Conservation (phyloP, 2,329 filamentous ascomycete genomes). For the Xylaria sp. region DNA sequence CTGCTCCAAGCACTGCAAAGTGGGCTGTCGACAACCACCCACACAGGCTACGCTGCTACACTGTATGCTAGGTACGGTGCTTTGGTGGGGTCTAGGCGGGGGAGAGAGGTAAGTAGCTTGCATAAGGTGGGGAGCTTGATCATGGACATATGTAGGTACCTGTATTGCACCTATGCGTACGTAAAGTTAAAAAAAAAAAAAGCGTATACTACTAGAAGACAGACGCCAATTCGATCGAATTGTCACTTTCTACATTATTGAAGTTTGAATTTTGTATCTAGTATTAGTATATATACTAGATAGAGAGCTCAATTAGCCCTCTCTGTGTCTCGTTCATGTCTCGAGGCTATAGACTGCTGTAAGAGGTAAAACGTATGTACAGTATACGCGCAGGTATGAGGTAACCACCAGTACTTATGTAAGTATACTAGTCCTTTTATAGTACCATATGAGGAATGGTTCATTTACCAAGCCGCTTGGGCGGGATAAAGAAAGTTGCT, state of each 20-base stretch:
- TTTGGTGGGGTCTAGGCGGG: constrained; percentile 30
- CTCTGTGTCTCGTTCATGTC: not conserved
- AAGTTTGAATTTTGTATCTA: not conserved
- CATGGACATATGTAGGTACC: constrained; percentile 10
- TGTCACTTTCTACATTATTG: too few species aligned
- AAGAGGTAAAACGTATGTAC: too few species aligned
- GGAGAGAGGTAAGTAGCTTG: constrained; percentile 31
- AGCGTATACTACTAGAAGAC: not conserved
- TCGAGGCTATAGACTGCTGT: too few species aligned
- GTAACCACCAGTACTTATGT: too few species aligned
- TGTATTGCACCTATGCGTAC: not conserved
- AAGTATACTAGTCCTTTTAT: not conserved
- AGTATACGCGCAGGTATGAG: too few species aligned
- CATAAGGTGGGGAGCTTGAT: constrained; percentile 18
- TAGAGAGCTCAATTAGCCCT: constrained; percentile 2
- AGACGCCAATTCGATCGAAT: constrained; percentile 11
- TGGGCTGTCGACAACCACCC: constrained; percentile 15
- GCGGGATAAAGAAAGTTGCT: not conserved
- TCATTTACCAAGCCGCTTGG: not conserved
- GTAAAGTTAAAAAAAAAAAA: not conserved
- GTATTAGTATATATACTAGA: not conserved
- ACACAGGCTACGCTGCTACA: constrained; percentile 1
- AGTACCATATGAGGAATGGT: constrained; percentile 4
- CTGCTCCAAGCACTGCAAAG: constrained; percentile 5
- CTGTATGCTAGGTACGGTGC: constrained; percentile 17